Base-by-base conservation (phyloP, 1,284 basidiomycete species). In the Ustilago hordei region DNA sequence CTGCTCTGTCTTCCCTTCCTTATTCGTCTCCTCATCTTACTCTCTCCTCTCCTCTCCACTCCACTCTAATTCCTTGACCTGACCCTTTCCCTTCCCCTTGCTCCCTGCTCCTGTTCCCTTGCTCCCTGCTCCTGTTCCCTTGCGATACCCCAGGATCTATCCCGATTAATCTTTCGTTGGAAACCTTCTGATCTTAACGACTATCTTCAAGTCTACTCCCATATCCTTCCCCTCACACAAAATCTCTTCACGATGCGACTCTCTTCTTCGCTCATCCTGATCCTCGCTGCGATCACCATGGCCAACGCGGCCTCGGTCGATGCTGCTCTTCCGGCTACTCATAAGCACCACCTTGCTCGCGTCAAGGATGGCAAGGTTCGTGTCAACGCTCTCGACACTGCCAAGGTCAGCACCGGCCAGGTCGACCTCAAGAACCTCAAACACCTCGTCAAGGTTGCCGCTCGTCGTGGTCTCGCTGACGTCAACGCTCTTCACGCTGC, bases 271-370 rank as follows among this genome's bases (percentile, higher is more conserved):
- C 65, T 73, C 54, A 39, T 61, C 35, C 36, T 73, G 32, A 58
- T 73, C 62, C 58, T 73, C 31, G 65, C 70, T 28, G 61, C 65
- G 36, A 60, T 73, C 70, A 64, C 47, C 58, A 43, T 48, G 17
- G 58, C 64, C 58, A 73, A 68, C 36, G 65, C 70, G 3, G 60
- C 45, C 36, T 39, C 54, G 54, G 58, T 70, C 48, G 62, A 70
- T 47, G 43, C 61, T 34, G 55, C 48, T 28, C 15, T 38, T 12
- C 58, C 60, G 35, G 8, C n/a, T 19, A 12, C 28, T 31, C 63
- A 62, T 19, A 53, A 65, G 50, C 69, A 70, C 59, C 50, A 56
- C 39, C 35, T 65, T 39, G 55, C 56, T 28, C 53, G 60, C 28
- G 58, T 73, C 53, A 63, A 64, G 47, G 54, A 69, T 35, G 64